Conservation (phyloP, 805 yeast species). For the Yarrowia divulgata region DNA sequence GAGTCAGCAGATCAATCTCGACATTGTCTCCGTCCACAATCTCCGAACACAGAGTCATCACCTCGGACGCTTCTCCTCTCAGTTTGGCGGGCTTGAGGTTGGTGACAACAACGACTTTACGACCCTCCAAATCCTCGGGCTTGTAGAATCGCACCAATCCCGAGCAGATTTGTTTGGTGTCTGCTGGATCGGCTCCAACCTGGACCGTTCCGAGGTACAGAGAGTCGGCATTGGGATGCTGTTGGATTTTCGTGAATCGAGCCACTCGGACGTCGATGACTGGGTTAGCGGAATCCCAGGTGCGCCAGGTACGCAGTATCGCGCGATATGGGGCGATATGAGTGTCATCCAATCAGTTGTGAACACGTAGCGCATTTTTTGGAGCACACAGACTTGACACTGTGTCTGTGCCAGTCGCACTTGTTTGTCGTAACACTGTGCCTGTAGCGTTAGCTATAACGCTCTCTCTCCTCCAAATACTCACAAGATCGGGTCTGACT, state of each 20-base stretch:
- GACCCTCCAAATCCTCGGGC: conserved; percentile 11
- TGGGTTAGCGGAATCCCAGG: not conserved
- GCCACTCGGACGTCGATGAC: conserved; percentile 35
- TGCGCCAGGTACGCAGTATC: too few relatives aligned
- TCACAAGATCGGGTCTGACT: conserved; percentile 14
- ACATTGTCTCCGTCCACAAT: conserved; percentile 6
- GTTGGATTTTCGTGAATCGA: conserved; percentile 3
- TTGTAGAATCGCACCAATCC: conserved; percentile 16
- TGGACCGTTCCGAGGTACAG: conserved; percentile 31
- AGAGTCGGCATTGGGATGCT: conserved; percentile 36
- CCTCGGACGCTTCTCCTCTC: conserved; percentile 32
- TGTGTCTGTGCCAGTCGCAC: too few relatives aligned
- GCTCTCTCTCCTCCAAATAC: not conserved
- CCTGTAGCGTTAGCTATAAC: too few relatives aligned
- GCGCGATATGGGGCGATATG: too few relatives aligned
- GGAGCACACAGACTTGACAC: too few relatives aligned
- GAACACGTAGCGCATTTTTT: too few relatives aligned
- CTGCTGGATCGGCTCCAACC: conserved; percentile 8
- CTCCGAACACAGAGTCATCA: conserved; percentile 29
- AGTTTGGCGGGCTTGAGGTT: conserved; percentile 35
- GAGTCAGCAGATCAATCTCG: conserved; percentile 13
- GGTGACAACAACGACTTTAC: conserved; percentile 19
- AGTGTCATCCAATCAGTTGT: too few relatives aligned
- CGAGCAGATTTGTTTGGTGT: conserved; percentile 25
- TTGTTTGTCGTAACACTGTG: too few relatives aligned